A percentile compares a stretch with the other conserved stretches of the same genome.
Evolutionary conservation across 2,329 filamentous ascomycete species (phyloP).

Genomic region (Nemania diffusa): DNA sequence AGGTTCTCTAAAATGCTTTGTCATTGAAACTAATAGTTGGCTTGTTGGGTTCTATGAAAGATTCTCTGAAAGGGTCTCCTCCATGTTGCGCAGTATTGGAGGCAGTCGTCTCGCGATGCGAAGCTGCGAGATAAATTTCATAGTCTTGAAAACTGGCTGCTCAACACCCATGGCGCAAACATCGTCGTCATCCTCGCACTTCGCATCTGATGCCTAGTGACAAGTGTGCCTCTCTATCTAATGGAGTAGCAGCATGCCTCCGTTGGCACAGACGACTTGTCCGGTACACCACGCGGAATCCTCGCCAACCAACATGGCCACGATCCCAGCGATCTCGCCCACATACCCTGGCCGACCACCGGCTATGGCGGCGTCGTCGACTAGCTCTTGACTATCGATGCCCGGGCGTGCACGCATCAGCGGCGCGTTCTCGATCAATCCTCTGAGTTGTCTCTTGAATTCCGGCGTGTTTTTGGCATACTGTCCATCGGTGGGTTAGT

Average conservation of each 20-base stretch:
- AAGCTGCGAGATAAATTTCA: no score
- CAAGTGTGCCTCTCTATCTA: background rate
- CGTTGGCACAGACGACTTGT: constrained; percentile 82
- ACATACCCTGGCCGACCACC: constrained; percentile 72
- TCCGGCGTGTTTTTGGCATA: constrained; percentile 57
- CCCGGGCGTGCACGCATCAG: constrained; percentile 69
- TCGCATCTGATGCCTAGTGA: background rate
- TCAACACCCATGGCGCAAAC: no score
- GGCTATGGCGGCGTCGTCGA: constrained; percentile 65
- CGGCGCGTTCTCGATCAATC: constrained; percentile 65
- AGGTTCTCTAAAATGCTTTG: no score
- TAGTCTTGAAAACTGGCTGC: no score
- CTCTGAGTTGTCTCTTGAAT: constrained; percentile 56
- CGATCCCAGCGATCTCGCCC: constrained; percentile 77
- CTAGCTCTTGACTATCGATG: constrained; percentile 70
- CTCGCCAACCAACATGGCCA: constrained; percentile 77
- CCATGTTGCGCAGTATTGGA: no score
- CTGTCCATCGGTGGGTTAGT: constrained; percentile 54
- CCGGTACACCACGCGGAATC: constrained; percentile 84
- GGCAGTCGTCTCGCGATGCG: no score
- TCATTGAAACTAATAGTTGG: no score
- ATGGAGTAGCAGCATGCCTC: constrained; percentile 58
- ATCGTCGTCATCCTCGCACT: background rate
- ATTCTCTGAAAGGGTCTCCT: no score
- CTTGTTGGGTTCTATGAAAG: no score